Evolutionary conservation across 2,329 filamentous ascomycete genomes (phyloP).

Genomic region (Juglanconis sp.): DNA sequence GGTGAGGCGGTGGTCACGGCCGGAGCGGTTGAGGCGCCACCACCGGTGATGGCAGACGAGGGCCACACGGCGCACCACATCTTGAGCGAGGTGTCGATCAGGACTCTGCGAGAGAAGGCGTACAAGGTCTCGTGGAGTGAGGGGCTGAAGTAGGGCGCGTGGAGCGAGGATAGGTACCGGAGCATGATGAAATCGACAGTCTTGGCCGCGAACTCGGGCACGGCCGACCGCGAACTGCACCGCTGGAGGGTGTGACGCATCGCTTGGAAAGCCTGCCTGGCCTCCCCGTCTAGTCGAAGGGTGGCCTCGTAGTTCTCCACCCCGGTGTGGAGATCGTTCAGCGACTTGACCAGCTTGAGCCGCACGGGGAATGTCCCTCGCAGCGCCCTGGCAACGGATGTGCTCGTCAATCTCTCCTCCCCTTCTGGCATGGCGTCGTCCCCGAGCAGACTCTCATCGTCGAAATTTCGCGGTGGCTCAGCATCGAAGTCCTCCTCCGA

Average conservation of each 20-base stretch:
- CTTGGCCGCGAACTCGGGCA: conserved; percentile 42
- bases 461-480: conserved; percentile 44
- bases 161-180: conserved; percentile 50
- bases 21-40: too few species aligned
- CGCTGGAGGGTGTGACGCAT: conserved; percentile 30
- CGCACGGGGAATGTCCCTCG: conserved; percentile 41
- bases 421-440: conserved; percentile 22
- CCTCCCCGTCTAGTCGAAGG: conserved; percentile 41
- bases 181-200: conserved; percentile 42
- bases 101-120: conserved; percentile 41
- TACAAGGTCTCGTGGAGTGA: conserved; percentile 45
- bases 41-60: conserved; percentile 6
- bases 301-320: conserved; percentile 44
- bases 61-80: conserved; percentile 24
- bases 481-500: conserved; percentile 48
- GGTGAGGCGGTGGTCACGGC: not conserved
- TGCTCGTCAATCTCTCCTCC: conserved; percentile 40
- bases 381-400: conserved; percentile 47
- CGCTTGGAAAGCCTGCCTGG: conserved; percentile 37
- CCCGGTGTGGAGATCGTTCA: conserved; percentile 43
- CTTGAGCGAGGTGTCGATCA: conserved; percentile 37
- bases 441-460: conserved; percentile 47
- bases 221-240: conserved; percentile 25
- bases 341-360: conserved; percentile 39
- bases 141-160: conserved; percentile 46